Evolutionary conservation across 2,329 filamentous ascomycete genomes (phyloP).

Genomic region (Phyllosticta paracitricarpa): DNA sequence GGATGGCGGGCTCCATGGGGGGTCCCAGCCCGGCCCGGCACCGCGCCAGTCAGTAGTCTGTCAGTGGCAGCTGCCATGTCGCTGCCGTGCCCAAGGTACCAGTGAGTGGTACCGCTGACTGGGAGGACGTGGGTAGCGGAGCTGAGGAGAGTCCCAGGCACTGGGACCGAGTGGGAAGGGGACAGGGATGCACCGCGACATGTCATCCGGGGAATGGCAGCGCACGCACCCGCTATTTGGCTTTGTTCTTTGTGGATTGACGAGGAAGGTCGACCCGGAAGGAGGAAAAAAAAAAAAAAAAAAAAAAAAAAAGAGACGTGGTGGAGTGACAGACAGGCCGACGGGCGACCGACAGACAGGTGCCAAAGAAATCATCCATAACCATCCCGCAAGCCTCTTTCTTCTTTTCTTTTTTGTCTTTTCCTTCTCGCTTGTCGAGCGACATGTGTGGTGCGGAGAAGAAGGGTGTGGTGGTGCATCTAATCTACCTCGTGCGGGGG

Average conservation of each 20-base stretch:
- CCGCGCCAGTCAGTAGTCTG: too few species aligned
- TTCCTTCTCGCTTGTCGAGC: neutral
- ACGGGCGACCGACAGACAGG: neutral
- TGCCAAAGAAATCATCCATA: neutral
- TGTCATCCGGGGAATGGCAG: neutral
- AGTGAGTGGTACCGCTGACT: neutral
- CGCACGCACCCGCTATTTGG: neutral
- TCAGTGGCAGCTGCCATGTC: neutral
- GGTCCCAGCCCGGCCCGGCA: too few species aligned
- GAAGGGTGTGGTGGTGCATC: neutral
- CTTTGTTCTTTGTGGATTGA: neutral
- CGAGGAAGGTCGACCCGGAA: neutral
- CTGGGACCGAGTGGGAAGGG: neutral
- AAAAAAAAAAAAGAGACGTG: neutral
- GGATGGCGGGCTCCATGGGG: too few species aligned
- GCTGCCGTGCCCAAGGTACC: neutral
- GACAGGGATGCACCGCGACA: neutral
- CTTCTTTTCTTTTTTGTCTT: neutral
- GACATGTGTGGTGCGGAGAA: neutral
- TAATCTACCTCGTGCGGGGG: neutral
- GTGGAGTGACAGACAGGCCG: neutral
- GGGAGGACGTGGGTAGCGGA: neutral
- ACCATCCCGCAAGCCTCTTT: neutral
- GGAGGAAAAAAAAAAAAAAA: neutral
- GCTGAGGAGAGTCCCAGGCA: neutral